A percentile compares a stretch with the other conserved stretches of the same genome.
phyloP scores from a whole-genome alignment of 352 stramenopile genomes.

The Pythium scleroteichum region DNA sequence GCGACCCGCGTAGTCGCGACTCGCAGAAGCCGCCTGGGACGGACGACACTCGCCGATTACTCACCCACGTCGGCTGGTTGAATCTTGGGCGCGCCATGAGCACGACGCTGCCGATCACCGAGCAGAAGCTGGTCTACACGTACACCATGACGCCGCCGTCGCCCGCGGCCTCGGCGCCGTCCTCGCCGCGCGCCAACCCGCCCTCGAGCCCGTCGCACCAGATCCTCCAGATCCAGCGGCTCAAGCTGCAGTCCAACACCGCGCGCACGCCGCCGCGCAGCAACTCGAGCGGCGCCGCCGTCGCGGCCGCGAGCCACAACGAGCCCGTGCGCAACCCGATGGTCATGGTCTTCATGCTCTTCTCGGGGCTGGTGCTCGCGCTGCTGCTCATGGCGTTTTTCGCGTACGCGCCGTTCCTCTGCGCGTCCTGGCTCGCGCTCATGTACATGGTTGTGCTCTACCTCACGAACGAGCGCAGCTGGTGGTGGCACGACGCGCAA shows the following conservation, averaged over 20 bases:
- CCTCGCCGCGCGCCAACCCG: constrained; percentile 8
- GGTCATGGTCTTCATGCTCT: constrained; percentile 71
- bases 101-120: constrained; percentile 23
- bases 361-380: constrained; percentile 57
- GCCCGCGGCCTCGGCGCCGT: constrained; percentile 5
- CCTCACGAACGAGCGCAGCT: constrained; percentile 81
- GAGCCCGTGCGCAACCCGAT: constrained; percentile 55
- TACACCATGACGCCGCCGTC: constrained; percentile 11
- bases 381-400: constrained; percentile 84
- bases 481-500: constrained; percentile 86
- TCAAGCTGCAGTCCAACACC: constrained; percentile 34
- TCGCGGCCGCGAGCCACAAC: constrained; percentile 26
- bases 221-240: constrained; percentile 46
- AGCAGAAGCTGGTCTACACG: constrained; percentile 25
- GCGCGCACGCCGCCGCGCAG: constrained; percentile 12
- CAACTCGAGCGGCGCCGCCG: neutral
- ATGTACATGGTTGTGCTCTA: constrained; percentile 84
- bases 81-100: constrained; percentile 20
- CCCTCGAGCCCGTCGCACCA: constrained; percentile 31
- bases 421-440: constrained; percentile 77
- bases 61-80: neutral
- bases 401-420: constrained; percentile 76
- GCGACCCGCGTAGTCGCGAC: too few relatives aligned
- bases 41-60: neutral
- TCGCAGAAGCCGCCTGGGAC: neutral